Evolutionary conservation across 129 eudicot genomes (phyloP).

Genomic region (Artemisia tridentata): DNA sequence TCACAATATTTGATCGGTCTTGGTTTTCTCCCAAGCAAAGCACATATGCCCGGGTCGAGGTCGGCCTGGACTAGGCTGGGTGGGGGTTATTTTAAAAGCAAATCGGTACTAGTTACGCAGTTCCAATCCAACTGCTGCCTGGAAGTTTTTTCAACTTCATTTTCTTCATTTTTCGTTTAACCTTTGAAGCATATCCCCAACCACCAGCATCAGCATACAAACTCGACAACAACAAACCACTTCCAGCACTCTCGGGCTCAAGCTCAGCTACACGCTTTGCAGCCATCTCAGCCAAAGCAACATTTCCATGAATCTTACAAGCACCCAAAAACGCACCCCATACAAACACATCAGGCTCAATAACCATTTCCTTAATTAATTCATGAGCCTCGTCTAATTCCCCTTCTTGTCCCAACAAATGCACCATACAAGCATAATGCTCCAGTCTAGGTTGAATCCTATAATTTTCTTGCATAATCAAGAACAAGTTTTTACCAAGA

Average conservation of each 20-base stretch:
- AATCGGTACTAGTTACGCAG: not conserved
- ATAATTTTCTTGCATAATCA: constrained; percentile 52
- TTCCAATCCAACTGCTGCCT: constrained; percentile 70
- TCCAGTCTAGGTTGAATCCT: constrained; percentile 60
- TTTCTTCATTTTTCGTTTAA: constrained; percentile 65
- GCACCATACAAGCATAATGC: constrained; percentile 88
- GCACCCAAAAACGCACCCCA: constrained; percentile 97
- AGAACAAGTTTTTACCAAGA: constrained; percentile 55
- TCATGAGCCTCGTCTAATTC: constrained; percentile 53
- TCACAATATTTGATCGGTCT: not conserved
- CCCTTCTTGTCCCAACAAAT: constrained; percentile 71
- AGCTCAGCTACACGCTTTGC: constrained; percentile 55
- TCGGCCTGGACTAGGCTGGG: not conserved
- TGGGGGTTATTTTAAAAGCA: not conserved
- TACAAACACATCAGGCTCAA: constrained; percentile 61
- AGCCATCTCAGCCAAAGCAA: constrained; percentile 70
- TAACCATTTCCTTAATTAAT: constrained; percentile 52
- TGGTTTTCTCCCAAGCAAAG: not conserved
- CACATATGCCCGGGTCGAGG: not conserved
- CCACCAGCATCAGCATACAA: constrained; percentile 60
- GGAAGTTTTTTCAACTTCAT: constrained; percentile 50
- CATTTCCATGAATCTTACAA: constrained; percentile 53
- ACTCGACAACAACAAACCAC: constrained; percentile 54
- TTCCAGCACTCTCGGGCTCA: constrained; percentile 74
- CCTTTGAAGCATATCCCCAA: constrained; percentile 57